Evolutionary conservation across 1,284 basidiomycete species (phyloP).

Genomic region (Cryptococcus floricola): DNA sequence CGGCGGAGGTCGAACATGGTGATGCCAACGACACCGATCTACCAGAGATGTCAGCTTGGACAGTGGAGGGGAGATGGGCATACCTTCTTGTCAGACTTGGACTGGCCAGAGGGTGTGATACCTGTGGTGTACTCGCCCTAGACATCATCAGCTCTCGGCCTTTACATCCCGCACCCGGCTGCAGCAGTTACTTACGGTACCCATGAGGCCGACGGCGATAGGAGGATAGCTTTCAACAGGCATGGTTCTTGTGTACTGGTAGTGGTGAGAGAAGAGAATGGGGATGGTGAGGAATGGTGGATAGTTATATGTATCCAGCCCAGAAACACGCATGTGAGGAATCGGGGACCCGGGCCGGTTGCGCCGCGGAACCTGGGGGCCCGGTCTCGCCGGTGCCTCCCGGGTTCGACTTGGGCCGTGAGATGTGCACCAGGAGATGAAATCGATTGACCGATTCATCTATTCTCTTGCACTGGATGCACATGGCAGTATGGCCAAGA

Average conservation of each 20-base stretch:
- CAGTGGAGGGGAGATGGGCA: neutral
- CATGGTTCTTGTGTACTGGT: conserved; percentile 11
- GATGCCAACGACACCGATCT: conserved; percentile 75
- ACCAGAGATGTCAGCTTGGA: neutral
- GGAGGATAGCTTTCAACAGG: conserved; percentile 24
- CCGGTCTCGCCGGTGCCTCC: too few species aligned
- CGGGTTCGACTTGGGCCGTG: too few species aligned
- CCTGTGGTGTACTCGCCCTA: conserved; percentile 78
- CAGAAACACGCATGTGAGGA: too few species aligned
- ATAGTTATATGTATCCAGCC: neutral
- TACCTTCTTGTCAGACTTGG: conserved; percentile 90
- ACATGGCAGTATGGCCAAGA: neutral
- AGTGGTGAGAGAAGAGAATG: neutral
- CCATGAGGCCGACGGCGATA: conserved; percentile 47
- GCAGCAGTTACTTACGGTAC: conserved; percentile 35
- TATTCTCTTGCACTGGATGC: too few species aligned
- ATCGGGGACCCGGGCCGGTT: too few species aligned
- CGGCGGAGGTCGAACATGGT: conserved; percentile 86
- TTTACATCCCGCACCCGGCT: neutral
- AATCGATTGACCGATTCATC: too few species aligned
- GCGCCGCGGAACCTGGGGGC: too few species aligned
- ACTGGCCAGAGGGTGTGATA: conserved; percentile 83
- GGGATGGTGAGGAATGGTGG: neutral
- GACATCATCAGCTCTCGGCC: conserved; percentile 2
- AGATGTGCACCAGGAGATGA: too few species aligned